Base-by-base conservation (phyloP, 2,329 filamentous ascomycete genomes). In the Venturia oleaginea region DNA sequence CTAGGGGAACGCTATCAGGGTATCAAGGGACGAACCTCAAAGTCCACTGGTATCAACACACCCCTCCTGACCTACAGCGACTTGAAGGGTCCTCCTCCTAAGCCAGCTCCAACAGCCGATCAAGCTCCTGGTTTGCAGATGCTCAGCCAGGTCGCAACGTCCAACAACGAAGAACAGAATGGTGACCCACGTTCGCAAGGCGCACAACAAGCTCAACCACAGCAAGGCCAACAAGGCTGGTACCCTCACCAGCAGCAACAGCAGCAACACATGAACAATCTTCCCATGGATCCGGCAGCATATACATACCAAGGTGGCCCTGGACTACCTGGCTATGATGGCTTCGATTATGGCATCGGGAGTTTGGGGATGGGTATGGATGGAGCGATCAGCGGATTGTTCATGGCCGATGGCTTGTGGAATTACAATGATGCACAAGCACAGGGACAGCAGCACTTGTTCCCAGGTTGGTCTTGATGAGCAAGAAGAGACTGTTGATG, bases 81-180 rank as follows among this genome's bases (percentile, higher is more conserved):
- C 54, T 17, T 37, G 55, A 38, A 65, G 63, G n/a, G 17, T 6
- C 32, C 6, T 34, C n/a, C n/a, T n/a, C 27, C 38, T 11, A 60
- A 46, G 15, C 19, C 63, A 13, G 66, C 57, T 24, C 65, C 42
- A 40, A 38, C 51, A 27, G 59, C 37, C 57, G 63, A 63, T 22
- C 66, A 68, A 48, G 51, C 51, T 19, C 51, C 51, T 32, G 73
- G 71, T 59, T 70, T 77, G n/a, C 75, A 75, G 59, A 67, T 77
- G 40, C 70, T 76, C 13, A 75, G 74, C 64, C 74, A 76, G 68
- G 75, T 75, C n/a, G 75, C 75, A 2, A 67, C 66, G 54, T 60
- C 61, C 59, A 66, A 61, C 51, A 67, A 60, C 37, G 17, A 62
- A 5, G 54, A 64, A 40, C 64, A 62, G 38, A 60, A n/a, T 17